A percentile compares a stretch with the other conserved stretches of the same genome.
These are phyloP conservation scores for Diaporthe humulicola DNA, from an alignment of 2,329 filamentous ascomycete species.

Conservation along the genomic window DNA sequence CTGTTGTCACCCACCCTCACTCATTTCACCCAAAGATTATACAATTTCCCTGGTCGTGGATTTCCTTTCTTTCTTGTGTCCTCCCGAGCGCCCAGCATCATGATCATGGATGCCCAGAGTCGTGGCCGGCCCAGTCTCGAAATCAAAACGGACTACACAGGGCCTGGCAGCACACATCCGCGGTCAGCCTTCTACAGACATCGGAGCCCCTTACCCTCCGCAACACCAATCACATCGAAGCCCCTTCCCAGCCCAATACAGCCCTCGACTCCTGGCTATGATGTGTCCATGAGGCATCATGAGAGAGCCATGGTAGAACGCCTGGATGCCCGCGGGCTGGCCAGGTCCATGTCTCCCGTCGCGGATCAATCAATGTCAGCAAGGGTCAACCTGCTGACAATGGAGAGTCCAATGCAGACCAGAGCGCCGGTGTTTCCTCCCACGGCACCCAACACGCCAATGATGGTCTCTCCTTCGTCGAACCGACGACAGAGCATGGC, in stretches of 20 bases:
- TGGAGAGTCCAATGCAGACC: constrained; percentile 43
- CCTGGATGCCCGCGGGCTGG: constrained; percentile 47
- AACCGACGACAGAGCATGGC: constrained; percentile 46
- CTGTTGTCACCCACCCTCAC: not conserved
- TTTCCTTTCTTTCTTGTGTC: not conserved
- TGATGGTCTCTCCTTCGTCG: constrained; percentile 35
- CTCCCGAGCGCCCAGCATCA: not conserved
- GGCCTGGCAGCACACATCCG: constrained; percentile 41
- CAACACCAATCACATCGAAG: constrained; percentile 49
- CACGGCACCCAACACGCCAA: constrained; percentile 39
- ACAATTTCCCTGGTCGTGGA: not conserved
- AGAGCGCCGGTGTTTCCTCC: not conserved
- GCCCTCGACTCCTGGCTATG: constrained; percentile 47
- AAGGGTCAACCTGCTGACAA: constrained; percentile 46
- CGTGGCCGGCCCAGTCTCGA: constrained; percentile 51
- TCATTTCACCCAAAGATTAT: not conserved
- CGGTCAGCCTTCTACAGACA: constrained; percentile 44
- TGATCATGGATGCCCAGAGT: constrained; percentile 48
- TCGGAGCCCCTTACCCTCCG: constrained; percentile 45
- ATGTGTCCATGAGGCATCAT: constrained; percentile 52
- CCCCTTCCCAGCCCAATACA: constrained; percentile 52
- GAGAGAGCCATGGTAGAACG: constrained; percentile 52
- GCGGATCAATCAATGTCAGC: constrained; percentile 46
- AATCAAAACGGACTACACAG: constrained; percentile 48
- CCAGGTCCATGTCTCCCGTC: constrained; percentile 46